Percentiles rank a stretch among this genome's conserved stretches.
phyloP scores from a whole-genome alignment of 169 alveolate genomes.

The Eimeria falciformis region DNA sequence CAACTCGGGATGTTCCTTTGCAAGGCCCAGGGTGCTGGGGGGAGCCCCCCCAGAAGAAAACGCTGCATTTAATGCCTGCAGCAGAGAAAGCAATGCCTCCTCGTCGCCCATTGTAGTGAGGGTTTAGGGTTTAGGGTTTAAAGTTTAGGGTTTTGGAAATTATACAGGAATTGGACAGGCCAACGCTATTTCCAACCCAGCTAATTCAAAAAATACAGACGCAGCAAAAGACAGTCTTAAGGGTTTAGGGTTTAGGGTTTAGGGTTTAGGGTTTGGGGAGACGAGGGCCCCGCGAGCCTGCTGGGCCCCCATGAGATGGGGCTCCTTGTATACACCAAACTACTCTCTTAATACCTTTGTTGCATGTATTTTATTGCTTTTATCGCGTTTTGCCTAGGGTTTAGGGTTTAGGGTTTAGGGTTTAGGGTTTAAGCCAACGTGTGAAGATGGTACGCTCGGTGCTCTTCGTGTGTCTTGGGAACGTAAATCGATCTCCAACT shows the following conservation, averaged over 20 bases:
- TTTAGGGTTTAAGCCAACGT: conserved; percentile 8
- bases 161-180: too few species aligned
- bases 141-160: conserved; percentile 44
- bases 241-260: conserved; percentile 55
- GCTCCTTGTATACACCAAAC: not conserved
- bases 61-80: not conserved
- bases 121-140: conserved; percentile 49
- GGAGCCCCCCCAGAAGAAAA: not conserved
- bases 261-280: conserved; percentile 46
- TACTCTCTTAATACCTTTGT: not conserved
- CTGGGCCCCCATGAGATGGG: conserved; percentile 13
- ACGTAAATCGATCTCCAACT: conserved; percentile 44
- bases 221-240: too few species aligned
- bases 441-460: conserved; percentile 58
- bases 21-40: not conserved
- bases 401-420: conserved; percentile 30
- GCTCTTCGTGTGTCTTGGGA: conserved; percentile 44
- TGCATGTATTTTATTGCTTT: not conserved
- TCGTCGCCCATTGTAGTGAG: not conserved
- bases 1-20: conserved; percentile 13
- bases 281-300: not conserved
- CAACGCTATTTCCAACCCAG: too few species aligned
- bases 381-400: not conserved
- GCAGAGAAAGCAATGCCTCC: not conserved
- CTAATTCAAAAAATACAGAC: too few species aligned